A percentile compares a stretch with the other conserved stretches of the same genome.
These are phyloP conservation scores for Hypoxylon lenormandii DNA, from an alignment of 495 filamentous ascomycete genomes.

Conservation along the genomic window DNA sequence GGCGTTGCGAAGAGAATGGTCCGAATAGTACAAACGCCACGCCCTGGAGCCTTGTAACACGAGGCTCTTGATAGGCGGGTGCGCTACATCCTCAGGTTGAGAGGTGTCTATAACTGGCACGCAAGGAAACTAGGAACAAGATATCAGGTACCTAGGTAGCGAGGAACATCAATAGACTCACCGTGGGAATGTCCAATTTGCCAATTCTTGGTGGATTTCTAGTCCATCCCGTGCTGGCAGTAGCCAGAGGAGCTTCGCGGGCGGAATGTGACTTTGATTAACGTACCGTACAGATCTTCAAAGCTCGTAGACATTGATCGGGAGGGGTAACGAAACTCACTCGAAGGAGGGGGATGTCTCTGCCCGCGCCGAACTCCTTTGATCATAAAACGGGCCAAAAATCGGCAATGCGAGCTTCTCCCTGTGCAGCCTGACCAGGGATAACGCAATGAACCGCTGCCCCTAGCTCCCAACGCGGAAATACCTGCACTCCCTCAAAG, in stretches of 20 bases:
- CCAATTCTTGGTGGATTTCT: slow-evolving; percentile 30
- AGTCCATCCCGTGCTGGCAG: slow-evolving; percentile 36
- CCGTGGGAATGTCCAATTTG: slow-evolving; percentile 51
- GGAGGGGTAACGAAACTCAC: slow-evolving; percentile 37
- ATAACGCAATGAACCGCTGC: slow-evolving; percentile 47
- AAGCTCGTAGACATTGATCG: slow-evolving; percentile 42
- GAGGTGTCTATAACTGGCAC: slow-evolving; percentile 53
- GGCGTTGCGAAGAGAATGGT: slow-evolving; percentile 46
- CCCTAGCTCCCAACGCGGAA: slow-evolving; percentile 49
- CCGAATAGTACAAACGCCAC: slow-evolving; percentile 44
- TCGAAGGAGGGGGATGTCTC: slow-evolving; percentile 37
- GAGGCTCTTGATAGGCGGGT: slow-evolving; percentile 30
- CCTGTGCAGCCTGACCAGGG: slow-evolving; percentile 43
- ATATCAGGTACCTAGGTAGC: slow-evolving; percentile 14
- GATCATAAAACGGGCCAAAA: slow-evolving; percentile 33
- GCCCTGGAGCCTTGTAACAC: slow-evolving; percentile 7
- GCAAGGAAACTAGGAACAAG: slow-evolving; percentile 55
- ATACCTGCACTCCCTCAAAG: slow-evolving; percentile 45
- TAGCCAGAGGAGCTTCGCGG: slow-evolving; percentile 18
- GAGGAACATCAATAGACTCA: slow-evolving; percentile 41
- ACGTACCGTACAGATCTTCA: slow-evolving; percentile 48
- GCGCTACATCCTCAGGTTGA: slow-evolving; percentile 28
- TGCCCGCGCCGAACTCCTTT: slow-evolving; percentile 44
- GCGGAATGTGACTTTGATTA: slow-evolving; percentile 54
- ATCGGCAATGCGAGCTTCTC: slow-evolving; percentile 40